Percentiles rank a stretch among this genome's conserved stretches.
These are phyloP conservation scores for Hypoxylon rickii DNA, from an alignment of 495 filamentous ascomycete species.

Conservation along the genomic window DNA sequence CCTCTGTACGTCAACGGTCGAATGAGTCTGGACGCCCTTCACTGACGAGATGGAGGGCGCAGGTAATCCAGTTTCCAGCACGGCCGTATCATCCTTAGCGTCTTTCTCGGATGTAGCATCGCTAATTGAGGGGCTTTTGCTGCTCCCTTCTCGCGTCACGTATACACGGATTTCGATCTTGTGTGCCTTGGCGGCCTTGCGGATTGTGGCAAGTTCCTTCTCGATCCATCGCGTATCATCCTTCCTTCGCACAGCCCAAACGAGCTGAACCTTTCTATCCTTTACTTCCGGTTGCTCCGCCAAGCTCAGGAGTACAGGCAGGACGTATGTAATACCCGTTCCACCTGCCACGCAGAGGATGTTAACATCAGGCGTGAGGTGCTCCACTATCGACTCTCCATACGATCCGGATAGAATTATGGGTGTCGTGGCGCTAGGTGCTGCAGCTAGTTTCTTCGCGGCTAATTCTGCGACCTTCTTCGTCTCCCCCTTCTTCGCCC, in stretches of 20 bases:
- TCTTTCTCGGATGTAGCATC: conserved; percentile 35
- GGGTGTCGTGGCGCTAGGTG: conserved; percentile 44
- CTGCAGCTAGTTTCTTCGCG: conserved; percentile 32
- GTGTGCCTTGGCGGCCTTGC: conserved; percentile 41
- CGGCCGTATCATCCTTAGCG: conserved; percentile 10
- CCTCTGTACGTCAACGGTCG: conserved; percentile 29
- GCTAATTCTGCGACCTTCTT: conserved; percentile 54
- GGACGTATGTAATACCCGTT: conserved; percentile 66
- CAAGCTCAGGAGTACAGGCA: conserved; percentile 58
- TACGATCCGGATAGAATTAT: conserved; percentile 65
- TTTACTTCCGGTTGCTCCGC: conserved; percentile 37
- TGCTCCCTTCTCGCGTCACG: conserved; percentile 55
- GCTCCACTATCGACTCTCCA: conserved; percentile 52
- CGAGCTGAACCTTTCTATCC: conserved; percentile 55
- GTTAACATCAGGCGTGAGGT: conserved; percentile 51
- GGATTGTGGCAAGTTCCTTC: conserved; percentile 56
- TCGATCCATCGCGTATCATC: conserved; percentile 61
- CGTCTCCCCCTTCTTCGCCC: conserved; percentile 64
- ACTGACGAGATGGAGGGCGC: conserved; percentile 16
- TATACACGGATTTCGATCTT: conserved; percentile 58
- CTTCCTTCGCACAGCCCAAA: conserved; percentile 63
- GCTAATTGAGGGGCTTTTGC: conserved; percentile 20
- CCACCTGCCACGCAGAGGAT: conserved; percentile 67
- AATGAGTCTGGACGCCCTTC: conserved; percentile 17
- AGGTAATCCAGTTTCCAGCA: conserved; percentile 8